A percentile compares a stretch with the other conserved stretches of the same genome.
Conservation (phyloP, 495 filamentous ascomycete genomes). For the Staphylotrichum tortipilum region DNA sequence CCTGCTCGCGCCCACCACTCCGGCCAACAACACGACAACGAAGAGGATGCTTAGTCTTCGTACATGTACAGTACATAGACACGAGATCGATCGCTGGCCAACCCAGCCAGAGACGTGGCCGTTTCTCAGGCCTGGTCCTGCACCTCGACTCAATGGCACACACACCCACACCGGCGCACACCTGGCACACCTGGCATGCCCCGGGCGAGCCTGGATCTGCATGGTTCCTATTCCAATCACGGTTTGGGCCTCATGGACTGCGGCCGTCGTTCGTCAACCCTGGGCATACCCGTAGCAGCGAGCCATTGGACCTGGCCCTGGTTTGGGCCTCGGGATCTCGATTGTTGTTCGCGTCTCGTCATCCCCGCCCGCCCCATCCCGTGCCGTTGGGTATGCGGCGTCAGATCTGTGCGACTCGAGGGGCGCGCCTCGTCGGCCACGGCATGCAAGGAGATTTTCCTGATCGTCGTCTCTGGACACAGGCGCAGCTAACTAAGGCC, state of each 20-base stretch:
- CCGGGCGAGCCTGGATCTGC: not conserved
- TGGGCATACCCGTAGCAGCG: not conserved
- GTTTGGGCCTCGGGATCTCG: no score
- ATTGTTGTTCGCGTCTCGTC: no score
- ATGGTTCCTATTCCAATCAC: not conserved
- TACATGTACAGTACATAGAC: no score
- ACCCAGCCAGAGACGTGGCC: slow-evolving; percentile 3
- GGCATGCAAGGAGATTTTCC: no score
- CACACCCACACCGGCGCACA: not conserved
- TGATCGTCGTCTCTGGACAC: no score
- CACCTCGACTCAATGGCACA: not conserved
- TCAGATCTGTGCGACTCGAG: slow-evolving; percentile 7
- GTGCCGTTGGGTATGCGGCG: not conserved
- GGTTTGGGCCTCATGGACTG: not conserved
- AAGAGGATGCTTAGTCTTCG: not conserved
- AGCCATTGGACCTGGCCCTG: no score
- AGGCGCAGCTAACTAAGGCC: not conserved
- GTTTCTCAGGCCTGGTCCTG: not conserved
- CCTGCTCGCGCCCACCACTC: not conserved
- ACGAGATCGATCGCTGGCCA: no score
- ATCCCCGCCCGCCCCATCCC: not conserved
- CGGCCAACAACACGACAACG: not conserved
- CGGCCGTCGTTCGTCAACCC: not conserved
- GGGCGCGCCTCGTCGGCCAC: not conserved
- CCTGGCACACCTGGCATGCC: not conserved